Evolutionary conservation across 2,329 filamentous ascomycete species (phyloP).

Genomic region (Fusarium tupiense): DNA sequence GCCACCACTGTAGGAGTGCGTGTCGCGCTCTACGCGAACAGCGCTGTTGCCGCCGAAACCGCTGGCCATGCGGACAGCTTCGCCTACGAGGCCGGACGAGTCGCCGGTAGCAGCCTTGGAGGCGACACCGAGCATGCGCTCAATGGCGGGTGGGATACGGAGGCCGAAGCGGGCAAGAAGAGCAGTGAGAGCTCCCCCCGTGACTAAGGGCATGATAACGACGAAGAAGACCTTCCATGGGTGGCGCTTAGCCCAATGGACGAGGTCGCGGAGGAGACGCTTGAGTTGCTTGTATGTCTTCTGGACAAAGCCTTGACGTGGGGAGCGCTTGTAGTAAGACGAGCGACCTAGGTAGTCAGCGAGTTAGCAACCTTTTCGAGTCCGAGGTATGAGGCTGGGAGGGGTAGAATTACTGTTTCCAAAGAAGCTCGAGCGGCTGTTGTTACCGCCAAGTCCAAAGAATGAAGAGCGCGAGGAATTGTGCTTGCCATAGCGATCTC

Average conservation of each 20-base stretch:
- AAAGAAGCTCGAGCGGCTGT: slow-evolving; percentile 58
- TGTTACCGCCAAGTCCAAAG: slow-evolving; percentile 57
- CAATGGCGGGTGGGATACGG: slow-evolving; percentile 72
- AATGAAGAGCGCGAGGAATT: slow-evolving; percentile 57
- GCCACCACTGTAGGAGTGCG: slow-evolving; percentile 48
- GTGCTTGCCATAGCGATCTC: slow-evolving; percentile 50
- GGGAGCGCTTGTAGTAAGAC: slow-evolving; percentile 82
- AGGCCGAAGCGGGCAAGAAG: slow-evolving; percentile 84
- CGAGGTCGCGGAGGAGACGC: slow-evolving; percentile 81
- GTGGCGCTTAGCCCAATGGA: slow-evolving; percentile 83
- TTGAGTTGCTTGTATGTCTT: slow-evolving; percentile 80
- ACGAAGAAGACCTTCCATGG: slow-evolving; percentile 89
- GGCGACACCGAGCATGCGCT: slow-evolving; percentile 66
- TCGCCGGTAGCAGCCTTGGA: slow-evolving; percentile 59
- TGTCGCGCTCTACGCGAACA: slow-evolving; percentile 48
- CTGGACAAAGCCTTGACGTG: slow-evolving; percentile 80
- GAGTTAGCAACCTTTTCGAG: background rate
- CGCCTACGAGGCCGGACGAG: slow-evolving; percentile 60
- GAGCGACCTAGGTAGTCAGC: slow-evolving; percentile 54
- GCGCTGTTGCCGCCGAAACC: slow-evolving; percentile 43
- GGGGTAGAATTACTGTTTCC: slow-evolving; percentile 48
- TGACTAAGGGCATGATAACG: slow-evolving; percentile 87
- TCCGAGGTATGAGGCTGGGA: background rate
- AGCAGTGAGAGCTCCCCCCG: slow-evolving; percentile 81
- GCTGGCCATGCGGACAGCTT: slow-evolving; percentile 64